These are phyloP conservation scores for Rhodomyrtus tomentosa DNA, from an alignment of 345 rosid species.

Conservation along the genomic window DNA sequence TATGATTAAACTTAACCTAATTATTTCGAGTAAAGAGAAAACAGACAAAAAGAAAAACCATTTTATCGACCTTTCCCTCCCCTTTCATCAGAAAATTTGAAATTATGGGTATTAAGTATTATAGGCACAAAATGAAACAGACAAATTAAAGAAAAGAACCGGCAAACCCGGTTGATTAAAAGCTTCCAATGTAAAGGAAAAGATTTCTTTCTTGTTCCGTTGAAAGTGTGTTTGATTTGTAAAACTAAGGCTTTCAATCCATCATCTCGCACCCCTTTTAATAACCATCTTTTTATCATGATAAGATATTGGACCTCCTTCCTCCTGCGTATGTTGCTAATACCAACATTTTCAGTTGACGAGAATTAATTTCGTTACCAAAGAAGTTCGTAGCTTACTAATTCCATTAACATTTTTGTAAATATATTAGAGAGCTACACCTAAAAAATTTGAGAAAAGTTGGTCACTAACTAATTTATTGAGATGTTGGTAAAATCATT, in stretches of 20 bases:
- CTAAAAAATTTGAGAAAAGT: not conserved
- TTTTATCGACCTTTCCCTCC: not conserved
- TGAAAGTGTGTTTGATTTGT: not conserved
- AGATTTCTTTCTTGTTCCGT: too few relatives aligned
- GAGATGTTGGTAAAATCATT: not conserved
- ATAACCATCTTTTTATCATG: not conserved
- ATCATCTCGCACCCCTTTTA: not conserved
- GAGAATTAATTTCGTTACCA: fast-evolving
- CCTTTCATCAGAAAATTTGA: not conserved
- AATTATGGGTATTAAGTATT: not conserved
- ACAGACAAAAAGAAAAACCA: not conserved
- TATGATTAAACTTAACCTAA: not conserved
- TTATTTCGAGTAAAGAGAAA: not conserved
- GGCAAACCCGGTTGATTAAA: not conserved
- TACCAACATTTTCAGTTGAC: not conserved
- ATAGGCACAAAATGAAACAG: not conserved
- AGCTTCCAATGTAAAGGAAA: not conserved
- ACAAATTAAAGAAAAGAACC: not conserved
- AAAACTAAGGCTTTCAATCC: not conserved
- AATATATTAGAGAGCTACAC: not conserved
- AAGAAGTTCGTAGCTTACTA: not conserved
- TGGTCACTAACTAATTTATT: not conserved
- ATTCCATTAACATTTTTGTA: not conserved
- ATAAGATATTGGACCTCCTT: not conserved
- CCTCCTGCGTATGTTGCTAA: not conserved